A percentile compares a stretch with the other conserved stretches of the same genome.
Conservation (phyloP, 2,329 filamentous ascomycete species). For the Fusarium neocosmosporiellum region DNA sequence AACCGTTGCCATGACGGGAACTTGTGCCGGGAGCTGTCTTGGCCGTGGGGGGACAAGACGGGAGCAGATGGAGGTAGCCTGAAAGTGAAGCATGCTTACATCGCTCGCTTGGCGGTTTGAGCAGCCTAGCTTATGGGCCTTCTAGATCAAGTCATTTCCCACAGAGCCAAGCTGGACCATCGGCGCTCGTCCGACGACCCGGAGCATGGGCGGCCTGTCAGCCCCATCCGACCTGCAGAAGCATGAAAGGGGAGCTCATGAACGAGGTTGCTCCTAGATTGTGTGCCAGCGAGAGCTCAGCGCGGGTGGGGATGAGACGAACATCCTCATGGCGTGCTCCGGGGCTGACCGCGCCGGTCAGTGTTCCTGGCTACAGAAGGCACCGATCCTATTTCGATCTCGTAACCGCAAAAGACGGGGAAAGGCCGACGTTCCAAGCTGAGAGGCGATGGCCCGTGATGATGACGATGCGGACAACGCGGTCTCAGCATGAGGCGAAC, state of each 20-base stretch:
- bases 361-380: constrained; percentile 4
- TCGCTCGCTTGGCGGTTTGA: constrained; percentile 19
- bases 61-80: constrained; percentile 10
- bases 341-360: constrained; percentile 11
- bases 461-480: constrained; percentile 11
- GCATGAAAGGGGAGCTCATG: constrained; percentile 9
- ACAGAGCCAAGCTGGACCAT: constrained; percentile 32
- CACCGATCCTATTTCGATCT: constrained; percentile 31
- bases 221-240: constrained; percentile 24
- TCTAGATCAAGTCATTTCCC: constrained; percentile 26
- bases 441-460: constrained; percentile 30
- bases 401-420: constrained; percentile 30
- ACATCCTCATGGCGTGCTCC: constrained; percentile 23
- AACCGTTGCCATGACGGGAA: constrained; percentile 1
- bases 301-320: constrained; percentile 23
- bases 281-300: constrained; percentile 12
- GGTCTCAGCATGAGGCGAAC: constrained; percentile 1
- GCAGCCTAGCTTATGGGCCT: constrained; percentile 9
- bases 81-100: neutral
- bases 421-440: constrained; percentile 28
- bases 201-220: constrained; percentile 25
- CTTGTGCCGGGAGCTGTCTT: constrained; percentile 5
- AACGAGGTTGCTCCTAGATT: constrained; percentile 16
- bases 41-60: constrained; percentile 29
- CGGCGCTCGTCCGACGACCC: constrained; percentile 40